phyloP scores from a whole-genome alignment of 352 stramenopile genomes.

The Phytophthora citricola region DNA sequence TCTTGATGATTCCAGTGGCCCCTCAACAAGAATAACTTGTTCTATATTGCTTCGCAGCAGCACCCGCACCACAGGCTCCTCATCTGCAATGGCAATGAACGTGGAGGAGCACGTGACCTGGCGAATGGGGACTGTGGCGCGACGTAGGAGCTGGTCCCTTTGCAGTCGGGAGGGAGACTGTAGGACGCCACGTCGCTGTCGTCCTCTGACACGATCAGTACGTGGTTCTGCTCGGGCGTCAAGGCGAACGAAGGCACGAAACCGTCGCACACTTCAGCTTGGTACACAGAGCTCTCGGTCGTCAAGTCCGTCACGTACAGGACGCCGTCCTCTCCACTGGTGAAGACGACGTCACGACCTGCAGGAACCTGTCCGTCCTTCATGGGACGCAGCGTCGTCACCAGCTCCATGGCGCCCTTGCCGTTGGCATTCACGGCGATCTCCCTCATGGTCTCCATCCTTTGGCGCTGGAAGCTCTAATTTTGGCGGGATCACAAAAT shows the following conservation, averaged over 20 bases:
- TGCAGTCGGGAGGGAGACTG: constrained; percentile 55
- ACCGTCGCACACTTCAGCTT: constrained; percentile 64
- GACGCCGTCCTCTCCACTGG: constrained; percentile 82
- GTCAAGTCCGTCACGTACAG: constrained; percentile 76
- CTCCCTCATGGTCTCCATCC: constrained; percentile 83
- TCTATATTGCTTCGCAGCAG: constrained; percentile 61
- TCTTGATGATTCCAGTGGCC: constrained; percentile 75
- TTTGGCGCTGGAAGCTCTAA: not conserved
- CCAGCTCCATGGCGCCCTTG: constrained; percentile 68
- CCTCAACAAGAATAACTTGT: constrained; percentile 67
- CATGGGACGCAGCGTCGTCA: constrained; percentile 43
- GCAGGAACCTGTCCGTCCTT: constrained; percentile 37
- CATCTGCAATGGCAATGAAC: constrained; percentile 76
- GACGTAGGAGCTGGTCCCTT: constrained; percentile 68
- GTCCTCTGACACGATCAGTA: constrained; percentile 76
- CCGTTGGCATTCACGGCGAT: constrained; percentile 77
- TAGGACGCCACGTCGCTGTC: constrained; percentile 79
- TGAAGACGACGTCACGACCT: constrained; percentile 70
- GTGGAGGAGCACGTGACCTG: constrained; percentile 67
- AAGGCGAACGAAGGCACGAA: constrained; percentile 76
- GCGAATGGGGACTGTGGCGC: constrained; percentile 78
- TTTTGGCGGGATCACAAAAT: not conserved
- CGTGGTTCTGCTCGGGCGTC: constrained; percentile 64
- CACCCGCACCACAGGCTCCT: constrained; percentile 79
- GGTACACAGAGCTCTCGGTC: constrained; percentile 53